Percentiles rank a stretch among this genome's conserved stretches.
Evolutionary conservation across 345 rosid genomes (phyloP).

Genomic region (Cardamine chenopodiifolia): DNA sequence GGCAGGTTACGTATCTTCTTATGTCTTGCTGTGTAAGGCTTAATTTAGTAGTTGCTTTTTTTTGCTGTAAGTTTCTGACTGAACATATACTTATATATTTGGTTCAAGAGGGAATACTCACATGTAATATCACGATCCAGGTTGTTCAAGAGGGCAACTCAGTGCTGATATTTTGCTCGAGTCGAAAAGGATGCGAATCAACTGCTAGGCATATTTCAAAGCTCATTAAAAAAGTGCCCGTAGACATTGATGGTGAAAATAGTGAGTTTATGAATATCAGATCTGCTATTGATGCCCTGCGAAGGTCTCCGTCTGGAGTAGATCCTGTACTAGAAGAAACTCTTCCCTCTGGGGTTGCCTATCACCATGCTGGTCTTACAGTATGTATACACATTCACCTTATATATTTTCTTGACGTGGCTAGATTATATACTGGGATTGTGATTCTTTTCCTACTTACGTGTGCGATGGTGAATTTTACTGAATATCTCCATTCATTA

Average conservation of each 20-base stretch:
- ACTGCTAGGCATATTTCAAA: conserved; percentile 88
- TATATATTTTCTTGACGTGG: conserved; percentile 31
- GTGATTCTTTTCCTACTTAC: conserved; percentile 18
- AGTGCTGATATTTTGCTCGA: conserved; percentile 91
- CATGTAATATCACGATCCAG: conserved; percentile 48
- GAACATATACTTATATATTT: conserved; percentile 24
- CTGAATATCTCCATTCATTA: conserved; percentile 1
- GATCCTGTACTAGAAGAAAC: conserved; percentile 92
- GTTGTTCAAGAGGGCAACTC: conserved; percentile 96
- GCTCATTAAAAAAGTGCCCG: conserved; percentile 65
- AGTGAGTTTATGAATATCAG: conserved; percentile 64
- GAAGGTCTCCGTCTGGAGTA: conserved; percentile 82
- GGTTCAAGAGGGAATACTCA: conserved; percentile 34
- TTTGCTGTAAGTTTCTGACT: conserved; percentile 12
- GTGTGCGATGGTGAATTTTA: conserved; percentile 25
- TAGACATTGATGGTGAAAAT: conserved; percentile 47
- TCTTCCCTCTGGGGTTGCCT: conserved; percentile 93
- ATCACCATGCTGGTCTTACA: conserved; percentile 99
- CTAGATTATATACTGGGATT: conserved; percentile 10
- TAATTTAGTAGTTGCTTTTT: conserved; percentile 10
- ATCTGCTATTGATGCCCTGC: conserved; percentile 77
- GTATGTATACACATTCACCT: conserved; percentile 52
- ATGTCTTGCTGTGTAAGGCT: background rate
- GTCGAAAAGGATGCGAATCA: conserved; percentile 98
- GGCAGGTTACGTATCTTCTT: conserved; percentile 1